Evolutionary conservation across 2,329 filamentous ascomycete species (phyloP).

Genomic region (Chrysoporthe deuterocubensis): DNA sequence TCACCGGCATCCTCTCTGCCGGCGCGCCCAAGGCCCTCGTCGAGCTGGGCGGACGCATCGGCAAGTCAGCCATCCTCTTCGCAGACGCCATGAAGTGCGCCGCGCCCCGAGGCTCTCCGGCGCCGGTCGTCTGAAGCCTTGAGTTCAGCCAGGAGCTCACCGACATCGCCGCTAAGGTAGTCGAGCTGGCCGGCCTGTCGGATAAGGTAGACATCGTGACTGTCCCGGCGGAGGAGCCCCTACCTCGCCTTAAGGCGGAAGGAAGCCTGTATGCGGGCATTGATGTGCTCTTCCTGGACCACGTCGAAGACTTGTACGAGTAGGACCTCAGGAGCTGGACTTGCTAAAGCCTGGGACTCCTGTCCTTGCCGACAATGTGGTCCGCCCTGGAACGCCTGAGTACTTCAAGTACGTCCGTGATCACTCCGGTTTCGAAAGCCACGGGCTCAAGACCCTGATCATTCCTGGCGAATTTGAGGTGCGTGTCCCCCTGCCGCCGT

Average conservation of each 20-base stretch:
- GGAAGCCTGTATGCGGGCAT: neutral
- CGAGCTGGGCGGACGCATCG: constrained; percentile 14
- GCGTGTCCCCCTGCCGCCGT: neutral
- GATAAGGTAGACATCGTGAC: constrained; percentile 7
- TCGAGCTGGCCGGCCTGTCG: constrained; percentile 8
- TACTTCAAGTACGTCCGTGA: constrained; percentile 20
- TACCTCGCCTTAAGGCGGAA: constrained; percentile 2
- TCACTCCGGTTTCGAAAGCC: neutral
- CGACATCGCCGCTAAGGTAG: constrained; percentile 5
- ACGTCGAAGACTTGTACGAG: constrained; percentile 13
- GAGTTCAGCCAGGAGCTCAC: constrained; percentile 4
- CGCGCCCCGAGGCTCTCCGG: neutral
- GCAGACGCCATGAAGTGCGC: constrained; percentile 8
- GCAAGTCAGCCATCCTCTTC: constrained; percentile 14
- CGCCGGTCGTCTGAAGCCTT: constrained; percentile 8
- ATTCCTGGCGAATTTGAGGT: neutral
- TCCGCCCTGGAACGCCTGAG: constrained; percentile 11
- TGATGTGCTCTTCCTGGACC: constrained; percentile 13
- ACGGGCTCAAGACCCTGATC: constrained; percentile 3
- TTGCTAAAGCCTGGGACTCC: constrained; percentile 9
- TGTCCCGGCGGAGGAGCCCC: neutral
- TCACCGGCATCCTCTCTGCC: constrained; percentile 7
- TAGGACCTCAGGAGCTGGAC: constrained; percentile 10
- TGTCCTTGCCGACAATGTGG: constrained; percentile 10
- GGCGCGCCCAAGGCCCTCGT: constrained; percentile 11